Evolutionary conservation across 2,329 filamentous ascomycete species (phyloP).

Genomic region (Microthyrium microscopicum): DNA sequence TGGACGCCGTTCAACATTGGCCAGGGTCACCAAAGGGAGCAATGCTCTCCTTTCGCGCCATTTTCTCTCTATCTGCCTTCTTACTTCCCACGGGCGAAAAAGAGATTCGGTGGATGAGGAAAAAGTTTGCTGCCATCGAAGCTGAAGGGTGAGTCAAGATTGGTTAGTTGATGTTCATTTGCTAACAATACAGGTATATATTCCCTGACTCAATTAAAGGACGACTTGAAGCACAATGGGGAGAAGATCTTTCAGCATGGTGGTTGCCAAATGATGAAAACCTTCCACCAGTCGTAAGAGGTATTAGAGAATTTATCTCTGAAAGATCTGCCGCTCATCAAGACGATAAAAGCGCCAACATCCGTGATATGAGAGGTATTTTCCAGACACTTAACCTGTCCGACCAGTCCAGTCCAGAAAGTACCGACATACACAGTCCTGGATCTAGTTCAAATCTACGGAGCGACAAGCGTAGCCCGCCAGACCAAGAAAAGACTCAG

Average conservation of each 20-base stretch:
- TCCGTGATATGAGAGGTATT: slow-evolving; percentile 59
- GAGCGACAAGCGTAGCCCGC: no score
- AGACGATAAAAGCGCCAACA: slow-evolving; percentile 40
- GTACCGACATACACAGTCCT: no score
- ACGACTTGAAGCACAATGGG: slow-evolving; percentile 62
- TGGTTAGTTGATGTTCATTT: not conserved
- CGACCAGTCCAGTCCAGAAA: slow-evolving; percentile 2
- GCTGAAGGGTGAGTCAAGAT: slow-evolving; percentile 49
- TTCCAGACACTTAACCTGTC: slow-evolving; percentile 21
- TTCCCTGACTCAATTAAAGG: slow-evolving; percentile 58
- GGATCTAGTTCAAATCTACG: no score
- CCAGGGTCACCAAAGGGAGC: slow-evolving; percentile 53
- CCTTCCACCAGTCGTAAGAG: slow-evolving; percentile 55
- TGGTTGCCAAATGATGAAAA: slow-evolving; percentile 78
- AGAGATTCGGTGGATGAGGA: slow-evolving; percentile 63
- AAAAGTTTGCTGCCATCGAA: slow-evolving; percentile 65
- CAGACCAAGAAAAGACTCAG: no score
- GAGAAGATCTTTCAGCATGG: slow-evolving; percentile 59
- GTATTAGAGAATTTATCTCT: slow-evolving; percentile 61
- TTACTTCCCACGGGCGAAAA: slow-evolving; percentile 62
- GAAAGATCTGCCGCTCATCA: slow-evolving; percentile 30
- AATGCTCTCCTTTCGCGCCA: slow-evolving; percentile 57
- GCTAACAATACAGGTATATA: slow-evolving; percentile 49
- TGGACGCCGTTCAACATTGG: slow-evolving; percentile 59
- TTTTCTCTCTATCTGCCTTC: slow-evolving; percentile 57